Evolutionary conservation across 2,329 filamentous ascomycete species (phyloP).

Genomic region (Pseudopyricularia javanii): DNA sequence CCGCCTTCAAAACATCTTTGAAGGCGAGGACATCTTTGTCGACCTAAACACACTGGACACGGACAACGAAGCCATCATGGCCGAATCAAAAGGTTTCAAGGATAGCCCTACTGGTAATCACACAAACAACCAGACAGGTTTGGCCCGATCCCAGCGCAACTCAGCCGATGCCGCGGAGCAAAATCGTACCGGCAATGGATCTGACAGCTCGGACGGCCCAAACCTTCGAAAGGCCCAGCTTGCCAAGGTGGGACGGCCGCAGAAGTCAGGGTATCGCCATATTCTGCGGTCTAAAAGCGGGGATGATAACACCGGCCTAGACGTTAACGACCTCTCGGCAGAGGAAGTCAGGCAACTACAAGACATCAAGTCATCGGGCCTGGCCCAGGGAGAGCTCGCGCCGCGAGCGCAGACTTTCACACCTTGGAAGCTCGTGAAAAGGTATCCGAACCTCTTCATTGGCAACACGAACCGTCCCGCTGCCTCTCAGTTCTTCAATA

Average conservation of each 20-base stretch:
- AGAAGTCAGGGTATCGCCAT: slow-evolving; percentile 2
- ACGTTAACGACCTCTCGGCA: background rate
- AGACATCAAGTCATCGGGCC: slow-evolving; percentile 7
- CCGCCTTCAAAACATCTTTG: background rate
- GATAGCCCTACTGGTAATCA: background rate
- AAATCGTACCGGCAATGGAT: background rate
- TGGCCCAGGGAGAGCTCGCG: slow-evolving; percentile 15
- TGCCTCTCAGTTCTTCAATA: slow-evolving; percentile 40
- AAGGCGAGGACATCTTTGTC: background rate
- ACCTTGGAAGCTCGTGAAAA: slow-evolving; percentile 38
- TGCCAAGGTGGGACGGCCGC: background rate
- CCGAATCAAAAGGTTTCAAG: background rate
- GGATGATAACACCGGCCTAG: background rate
- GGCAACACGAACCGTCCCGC: slow-evolving; percentile 36
- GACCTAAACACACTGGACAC: background rate
- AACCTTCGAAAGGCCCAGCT: background rate
- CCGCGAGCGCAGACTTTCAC: slow-evolving; percentile 21
- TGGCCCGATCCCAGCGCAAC: background rate
- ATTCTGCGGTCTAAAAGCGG: background rate
- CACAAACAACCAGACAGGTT: background rate
- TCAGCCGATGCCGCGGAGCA: background rate
- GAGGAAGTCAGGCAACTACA: background rate
- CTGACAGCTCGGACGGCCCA: background rate
- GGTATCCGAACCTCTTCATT: slow-evolving; percentile 49
- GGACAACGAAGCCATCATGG: background rate